A percentile compares a stretch with the other conserved stretches of the same genome.
These are phyloP conservation scores for Sporobolomyces phaffii DNA, from an alignment of 768 basidiomycete genomes.

Conservation along the genomic window DNA sequence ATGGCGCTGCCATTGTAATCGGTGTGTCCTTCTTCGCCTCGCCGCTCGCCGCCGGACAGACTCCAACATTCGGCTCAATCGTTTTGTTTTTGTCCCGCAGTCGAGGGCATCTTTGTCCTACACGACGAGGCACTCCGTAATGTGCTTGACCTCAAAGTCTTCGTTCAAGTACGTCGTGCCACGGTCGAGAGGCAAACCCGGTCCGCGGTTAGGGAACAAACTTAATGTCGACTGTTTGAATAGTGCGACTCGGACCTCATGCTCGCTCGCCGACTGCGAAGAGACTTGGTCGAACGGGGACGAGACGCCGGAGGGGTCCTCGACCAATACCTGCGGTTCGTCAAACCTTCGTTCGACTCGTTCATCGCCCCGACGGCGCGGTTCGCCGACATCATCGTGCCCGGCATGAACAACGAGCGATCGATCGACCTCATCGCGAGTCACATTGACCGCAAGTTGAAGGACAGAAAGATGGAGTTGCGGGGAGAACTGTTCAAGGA, in stretches of 20 bases:
- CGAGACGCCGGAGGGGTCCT: conserved; percentile 72
- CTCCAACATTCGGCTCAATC: neutral
- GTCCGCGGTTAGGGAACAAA: no score
- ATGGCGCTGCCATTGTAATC: conserved; percentile 38
- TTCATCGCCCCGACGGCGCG: conserved; percentile 82
- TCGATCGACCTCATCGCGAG: conserved; percentile 90
- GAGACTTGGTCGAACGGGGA: conserved; percentile 83
- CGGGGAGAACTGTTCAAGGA: conserved; percentile 59
- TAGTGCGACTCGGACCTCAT: conserved; percentile 79
- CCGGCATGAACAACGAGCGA: conserved; percentile 77
- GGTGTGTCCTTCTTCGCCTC: conserved; percentile 47
- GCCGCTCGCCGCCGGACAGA: neutral
- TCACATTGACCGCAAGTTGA: conserved; percentile 76
- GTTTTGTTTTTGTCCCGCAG: conserved; percentile 45
- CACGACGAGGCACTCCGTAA: conserved; percentile 69
- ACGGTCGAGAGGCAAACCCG: no score
- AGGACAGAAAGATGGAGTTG: conserved; percentile 68
- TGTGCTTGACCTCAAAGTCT: conserved; percentile 89
- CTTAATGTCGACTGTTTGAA: neutral
- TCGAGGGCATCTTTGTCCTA: conserved; percentile 87
- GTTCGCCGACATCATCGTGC: conserved; percentile 94
- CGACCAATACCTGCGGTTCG: conserved; percentile 69
- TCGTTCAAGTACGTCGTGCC: conserved; percentile 58
- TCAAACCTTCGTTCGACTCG: conserved; percentile 82
- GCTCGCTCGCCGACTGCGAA: conserved; percentile 82